Base-by-base conservation (phyloP, 1,284 basidiomycete species). In the Cryptococcus maquisensis region DNA sequence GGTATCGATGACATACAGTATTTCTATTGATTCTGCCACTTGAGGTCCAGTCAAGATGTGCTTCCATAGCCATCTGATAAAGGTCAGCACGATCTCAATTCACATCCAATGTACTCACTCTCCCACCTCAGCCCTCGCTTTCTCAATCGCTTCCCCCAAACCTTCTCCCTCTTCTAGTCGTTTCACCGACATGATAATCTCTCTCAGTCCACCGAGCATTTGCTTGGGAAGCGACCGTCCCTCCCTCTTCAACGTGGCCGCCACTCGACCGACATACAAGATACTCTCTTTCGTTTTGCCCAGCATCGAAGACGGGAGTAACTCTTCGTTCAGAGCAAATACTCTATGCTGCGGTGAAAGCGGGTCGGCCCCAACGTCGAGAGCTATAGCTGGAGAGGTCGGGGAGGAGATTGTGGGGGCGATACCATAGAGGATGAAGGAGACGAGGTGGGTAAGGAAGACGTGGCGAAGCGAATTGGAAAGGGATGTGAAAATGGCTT, bases 21-120 rank as follows among this genome's bases (percentile, higher is more conserved):
- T 83, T 54, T 87, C 81, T 12, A 90, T 81, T 0, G 87, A 84
- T 23, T 85, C 85, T 57, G 87, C 84, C 0, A 94, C 87, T 61
- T 91, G 87, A 60, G 83, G 82, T 63, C 83, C 83, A 1, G 90
- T 94, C 51, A 95, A 79, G 32, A 95, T 86, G 65, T 92, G 90
- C 32, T 84, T 77, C 90, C 92, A 95, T 3, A 95, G 79, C 91
- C 91, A 95, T 35, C 57, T 59, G 86, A 54, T 89, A 81, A 54
- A 6, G 10, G 26, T 55, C 42, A 56, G 50, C 47, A 85, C 83
- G 16, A 18, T 26, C 36, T 15, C 35, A 21, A 16, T 39, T 41
- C 4, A 18, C 15, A 15, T n/a, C 16, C 3, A 10, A 36, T 32
- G 50, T 10, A 64, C 59, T 60, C 55, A 67, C 62, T 73, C 71